phyloP scores from a whole-genome alignment of 192 early-diverging fungal genomes.

The Irineochytrium annulatum region DNA sequence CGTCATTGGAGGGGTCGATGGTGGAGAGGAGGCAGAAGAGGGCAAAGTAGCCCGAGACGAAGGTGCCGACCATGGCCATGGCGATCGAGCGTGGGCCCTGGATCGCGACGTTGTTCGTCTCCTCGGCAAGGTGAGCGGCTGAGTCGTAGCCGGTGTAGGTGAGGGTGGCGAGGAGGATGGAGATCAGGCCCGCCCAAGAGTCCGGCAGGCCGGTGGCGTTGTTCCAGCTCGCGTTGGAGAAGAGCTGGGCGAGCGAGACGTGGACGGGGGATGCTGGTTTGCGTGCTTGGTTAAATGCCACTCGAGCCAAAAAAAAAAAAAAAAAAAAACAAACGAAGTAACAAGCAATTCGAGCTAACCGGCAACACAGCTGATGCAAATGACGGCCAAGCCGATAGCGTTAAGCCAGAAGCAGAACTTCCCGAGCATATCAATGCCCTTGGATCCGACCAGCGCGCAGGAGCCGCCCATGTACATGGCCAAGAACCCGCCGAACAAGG shows the following conservation, averaged over 20 bases:
- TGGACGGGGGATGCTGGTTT: background rate
- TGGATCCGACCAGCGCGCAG: constrained; percentile 3
- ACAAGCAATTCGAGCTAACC: background rate
- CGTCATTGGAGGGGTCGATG: constrained; percentile 3
- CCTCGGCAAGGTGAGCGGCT: constrained; percentile 23
- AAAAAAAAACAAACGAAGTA: background rate
- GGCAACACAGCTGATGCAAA: constrained; percentile 14
- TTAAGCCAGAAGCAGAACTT: constrained; percentile 24
- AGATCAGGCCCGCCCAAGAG: constrained; percentile 17
- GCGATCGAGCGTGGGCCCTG: constrained; percentile 14
- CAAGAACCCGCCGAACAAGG: constrained; percentile 6
- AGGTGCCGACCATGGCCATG: constrained; percentile 13
- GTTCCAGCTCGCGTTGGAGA: constrained; percentile 16
- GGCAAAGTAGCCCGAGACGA: constrained; percentile 20
- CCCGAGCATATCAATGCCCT: constrained; percentile 11
- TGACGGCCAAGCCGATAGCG: constrained; percentile 5
- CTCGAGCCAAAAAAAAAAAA: background rate
- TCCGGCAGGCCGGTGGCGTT: constrained; percentile 22
- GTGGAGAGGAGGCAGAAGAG: constrained; percentile 22
- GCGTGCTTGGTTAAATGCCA: background rate
- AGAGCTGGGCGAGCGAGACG: too few relatives aligned
- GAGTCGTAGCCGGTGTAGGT: constrained; percentile 25
- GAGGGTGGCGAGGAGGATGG: constrained; percentile 19
- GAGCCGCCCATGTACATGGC: constrained; percentile 2
- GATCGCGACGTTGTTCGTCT: constrained; percentile 15